Percentiles rank a stretch among this genome's conserved stretches.
Conservation (phyloP, 306 rosid species). For the Rubus parviflorus region DNA sequence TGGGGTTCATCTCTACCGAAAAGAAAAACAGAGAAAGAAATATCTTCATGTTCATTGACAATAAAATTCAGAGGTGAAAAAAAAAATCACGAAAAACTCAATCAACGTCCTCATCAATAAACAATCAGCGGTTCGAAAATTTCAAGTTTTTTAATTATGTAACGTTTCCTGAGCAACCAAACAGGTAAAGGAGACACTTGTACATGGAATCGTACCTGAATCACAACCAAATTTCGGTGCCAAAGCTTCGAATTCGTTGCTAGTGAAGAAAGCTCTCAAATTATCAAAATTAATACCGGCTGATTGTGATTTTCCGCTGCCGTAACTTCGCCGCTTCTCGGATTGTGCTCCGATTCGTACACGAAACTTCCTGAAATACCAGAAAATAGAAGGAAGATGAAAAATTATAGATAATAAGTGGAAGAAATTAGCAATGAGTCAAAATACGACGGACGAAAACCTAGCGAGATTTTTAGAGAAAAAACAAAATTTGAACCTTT, state of each 20-base stretch:
- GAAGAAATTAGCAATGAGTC: neutral
- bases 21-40: neutral
- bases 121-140: slow-evolving; percentile 3
- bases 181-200: neutral
- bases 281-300: neutral
- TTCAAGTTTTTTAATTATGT: neutral
- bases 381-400: neutral
- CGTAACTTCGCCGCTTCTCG: neutral
- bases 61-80: neutral
- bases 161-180: slow-evolving; percentile 18
- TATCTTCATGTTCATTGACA: neutral
- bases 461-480: neutral
- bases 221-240: neutral
- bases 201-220: slow-evolving; percentile 14
- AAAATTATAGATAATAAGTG: neutral
- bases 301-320: neutral
- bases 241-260: slow-evolving; percentile 17
- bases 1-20: neutral
- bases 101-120: neutral
- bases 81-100: neutral
- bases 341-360: neutral
- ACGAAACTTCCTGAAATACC: neutral
- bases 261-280: neutral
- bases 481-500: slow-evolving; percentile 17
- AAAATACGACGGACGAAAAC: neutral